Evolutionary conservation across 75 land plant genomes (phyloP).

Genomic region (Cunninghamia lanceolata): DNA sequence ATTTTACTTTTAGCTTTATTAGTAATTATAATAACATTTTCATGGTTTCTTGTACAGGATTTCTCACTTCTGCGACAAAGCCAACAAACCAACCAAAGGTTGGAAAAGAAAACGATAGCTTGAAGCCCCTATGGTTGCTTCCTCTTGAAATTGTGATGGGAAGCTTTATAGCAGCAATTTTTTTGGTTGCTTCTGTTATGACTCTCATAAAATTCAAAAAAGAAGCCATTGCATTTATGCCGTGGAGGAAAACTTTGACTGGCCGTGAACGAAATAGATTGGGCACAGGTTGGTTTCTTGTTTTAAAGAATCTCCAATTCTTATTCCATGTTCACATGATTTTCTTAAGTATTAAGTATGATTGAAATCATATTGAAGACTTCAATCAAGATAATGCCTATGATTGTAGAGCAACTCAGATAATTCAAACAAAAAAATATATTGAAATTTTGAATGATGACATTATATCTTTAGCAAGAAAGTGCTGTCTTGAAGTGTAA

Average conservation of each 20-base stretch:
- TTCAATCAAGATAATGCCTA: background rate
- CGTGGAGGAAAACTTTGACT: constrained; percentile 20
- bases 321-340: background rate
- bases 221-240: constrained; percentile 9
- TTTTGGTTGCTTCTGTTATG: constrained; percentile 1
- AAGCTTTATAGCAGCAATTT: background rate
- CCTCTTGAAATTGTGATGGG: constrained; percentile 28
- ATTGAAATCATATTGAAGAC: background rate
- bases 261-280: constrained; percentile 22
- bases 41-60: constrained; percentile 3
- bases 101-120: background rate
- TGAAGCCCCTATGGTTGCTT: constrained; percentile 16
- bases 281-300: constrained; percentile 28
- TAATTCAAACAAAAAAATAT: background rate
- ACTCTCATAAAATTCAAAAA: constrained; percentile 10
- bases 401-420: background rate
- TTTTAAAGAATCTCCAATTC: background rate
- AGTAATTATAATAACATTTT: background rate
- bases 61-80: background rate
- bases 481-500: background rate
- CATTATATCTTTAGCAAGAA: background rate
- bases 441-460: background rate
- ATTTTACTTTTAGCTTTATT: background rate
- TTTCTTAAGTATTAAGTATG: background rate
- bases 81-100: background rate